Evolutionary conservation across 352 stramenopile species (phyloP).

Genomic region (Pelagophyceae sp.): DNA sequence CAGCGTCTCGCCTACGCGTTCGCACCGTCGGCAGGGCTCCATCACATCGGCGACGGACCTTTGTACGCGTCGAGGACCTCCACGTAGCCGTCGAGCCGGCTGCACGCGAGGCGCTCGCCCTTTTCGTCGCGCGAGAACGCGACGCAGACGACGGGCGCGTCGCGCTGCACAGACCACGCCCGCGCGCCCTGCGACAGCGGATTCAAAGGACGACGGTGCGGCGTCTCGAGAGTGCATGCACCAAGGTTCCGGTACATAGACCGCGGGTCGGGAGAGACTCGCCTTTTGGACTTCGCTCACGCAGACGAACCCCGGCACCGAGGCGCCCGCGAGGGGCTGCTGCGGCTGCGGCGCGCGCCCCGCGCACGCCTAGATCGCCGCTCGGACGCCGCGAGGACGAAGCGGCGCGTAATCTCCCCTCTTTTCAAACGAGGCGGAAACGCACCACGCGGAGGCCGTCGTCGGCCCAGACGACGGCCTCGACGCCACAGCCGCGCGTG

Average conservation of each 20-base stretch:
- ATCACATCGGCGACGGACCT: too few species aligned
- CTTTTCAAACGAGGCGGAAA: not conserved
- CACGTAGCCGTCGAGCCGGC: not conserved
- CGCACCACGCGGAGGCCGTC: conserved; percentile 1
- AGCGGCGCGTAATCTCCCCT: too few species aligned
- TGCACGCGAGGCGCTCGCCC: not conserved
- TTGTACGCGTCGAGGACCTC: conserved; percentile 6
- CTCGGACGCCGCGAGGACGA: too few species aligned
- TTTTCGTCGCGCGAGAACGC: not conserved
- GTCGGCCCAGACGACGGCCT: not conserved
- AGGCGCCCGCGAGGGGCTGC: not conserved
- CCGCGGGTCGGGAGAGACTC: too few species aligned
- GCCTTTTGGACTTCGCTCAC: too few species aligned
- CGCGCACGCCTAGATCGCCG: not conserved
- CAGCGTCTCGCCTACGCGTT: not conserved
- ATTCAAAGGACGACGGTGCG: too few species aligned
- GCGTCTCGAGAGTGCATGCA: too few species aligned
- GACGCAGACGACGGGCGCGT: not conserved
- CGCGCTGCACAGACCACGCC: not conserved
- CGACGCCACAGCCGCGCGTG: not conserved
- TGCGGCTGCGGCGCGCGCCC: too few species aligned
- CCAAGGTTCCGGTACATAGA: too few species aligned
- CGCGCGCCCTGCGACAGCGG: not conserved
- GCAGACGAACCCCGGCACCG: not conserved
- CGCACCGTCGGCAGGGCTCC: too few species aligned